phyloP scores from a whole-genome alignment of 2,329 filamentous ascomycete species.

The Pyrenophora tritici-repentis region DNA sequence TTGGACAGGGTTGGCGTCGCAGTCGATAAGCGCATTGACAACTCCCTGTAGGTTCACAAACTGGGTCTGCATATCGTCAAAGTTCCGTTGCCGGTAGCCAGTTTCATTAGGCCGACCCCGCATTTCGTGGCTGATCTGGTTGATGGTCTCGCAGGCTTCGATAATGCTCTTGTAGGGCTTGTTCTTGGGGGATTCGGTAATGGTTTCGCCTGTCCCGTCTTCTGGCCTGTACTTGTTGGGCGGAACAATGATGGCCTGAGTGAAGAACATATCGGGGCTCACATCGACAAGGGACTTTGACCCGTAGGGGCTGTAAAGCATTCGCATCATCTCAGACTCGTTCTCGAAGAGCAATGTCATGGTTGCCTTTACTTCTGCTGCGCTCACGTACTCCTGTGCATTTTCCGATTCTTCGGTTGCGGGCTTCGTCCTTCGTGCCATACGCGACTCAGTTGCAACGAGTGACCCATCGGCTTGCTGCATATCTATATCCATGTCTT shows the following conservation, averaged over 20 bases:
- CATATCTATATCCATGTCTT: conserved; percentile 42
- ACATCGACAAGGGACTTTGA: conserved; percentile 61
- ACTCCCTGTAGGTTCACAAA: conserved; percentile 85
- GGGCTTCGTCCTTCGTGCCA: conserved; percentile 49
- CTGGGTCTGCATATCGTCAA: conserved; percentile 77
- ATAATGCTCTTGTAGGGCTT: conserved; percentile 84
- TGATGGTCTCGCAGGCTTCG: conserved; percentile 72
- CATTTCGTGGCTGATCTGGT: conserved; percentile 74
- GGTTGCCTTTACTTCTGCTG: conserved; percentile 80
- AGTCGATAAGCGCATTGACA: conserved; percentile 92
- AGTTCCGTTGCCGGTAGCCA: conserved; percentile 61
- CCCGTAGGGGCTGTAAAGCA: conserved; percentile 83
- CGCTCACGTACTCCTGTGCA: conserved; percentile 75
- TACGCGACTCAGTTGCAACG: conserved; percentile 54
- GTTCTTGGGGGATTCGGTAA: conserved; percentile 89
- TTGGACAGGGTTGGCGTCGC: conserved; percentile 80
- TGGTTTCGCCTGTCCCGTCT: conserved; percentile 78
- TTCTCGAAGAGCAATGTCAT: conserved; percentile 81
- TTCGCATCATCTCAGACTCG: conserved; percentile 78
- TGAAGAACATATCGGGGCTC: conserved; percentile 92
- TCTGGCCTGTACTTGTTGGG: conserved; percentile 92
- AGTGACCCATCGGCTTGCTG: conserved; percentile 56
- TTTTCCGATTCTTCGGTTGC: conserved; percentile 37
- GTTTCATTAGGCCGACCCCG: conserved; percentile 51
- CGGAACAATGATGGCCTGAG: conserved; percentile 82